Conservation (phyloP, 2,329 filamentous ascomycete genomes). For the Trichoderma sp. region DNA sequence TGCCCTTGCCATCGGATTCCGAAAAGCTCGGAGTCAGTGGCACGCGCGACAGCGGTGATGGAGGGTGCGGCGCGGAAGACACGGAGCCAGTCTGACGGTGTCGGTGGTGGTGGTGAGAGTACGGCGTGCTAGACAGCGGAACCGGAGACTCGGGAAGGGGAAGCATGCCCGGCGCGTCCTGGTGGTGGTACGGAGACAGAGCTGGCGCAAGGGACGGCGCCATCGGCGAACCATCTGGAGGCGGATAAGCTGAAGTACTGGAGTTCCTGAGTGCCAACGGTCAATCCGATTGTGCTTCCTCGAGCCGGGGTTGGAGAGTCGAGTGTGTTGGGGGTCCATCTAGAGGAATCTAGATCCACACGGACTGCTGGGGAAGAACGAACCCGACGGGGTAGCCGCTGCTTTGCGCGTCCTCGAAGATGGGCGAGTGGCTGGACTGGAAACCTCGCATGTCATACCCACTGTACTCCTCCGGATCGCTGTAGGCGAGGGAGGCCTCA, state of each 20-base stretch:
- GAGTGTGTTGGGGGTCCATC: constrained; percentile 43
- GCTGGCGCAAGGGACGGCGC: constrained; percentile 44
- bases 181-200: constrained; percentile 50
- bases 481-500: constrained; percentile 64
- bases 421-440: constrained; percentile 50
- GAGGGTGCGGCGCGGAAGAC: constrained; percentile 42
- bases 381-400: constrained; percentile 54
- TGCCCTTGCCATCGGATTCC: constrained; percentile 36
- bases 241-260: constrained; percentile 49
- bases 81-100: constrained; percentile 45
- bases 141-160: constrained; percentile 51
- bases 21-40: constrained; percentile 36
- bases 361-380: constrained; percentile 64
- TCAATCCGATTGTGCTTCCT: constrained; percentile 56
- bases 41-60: constrained; percentile 42
- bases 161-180: constrained; percentile 49
- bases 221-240: constrained; percentile 46
- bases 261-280: constrained; percentile 56
- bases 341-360: constrained; percentile 58
- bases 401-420: constrained; percentile 48
- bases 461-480: constrained; percentile 61
- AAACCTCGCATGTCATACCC: constrained; percentile 51
- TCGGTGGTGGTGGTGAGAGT: constrained; percentile 37
- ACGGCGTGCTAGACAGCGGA: constrained; percentile 39
- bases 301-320: constrained; percentile 37